Evolutionary conservation across 2,329 filamentous ascomycete genomes (phyloP), one percentile per base, ranked within the genome.

Genomic region (Sclerotiophoma versabilis): DNA sequence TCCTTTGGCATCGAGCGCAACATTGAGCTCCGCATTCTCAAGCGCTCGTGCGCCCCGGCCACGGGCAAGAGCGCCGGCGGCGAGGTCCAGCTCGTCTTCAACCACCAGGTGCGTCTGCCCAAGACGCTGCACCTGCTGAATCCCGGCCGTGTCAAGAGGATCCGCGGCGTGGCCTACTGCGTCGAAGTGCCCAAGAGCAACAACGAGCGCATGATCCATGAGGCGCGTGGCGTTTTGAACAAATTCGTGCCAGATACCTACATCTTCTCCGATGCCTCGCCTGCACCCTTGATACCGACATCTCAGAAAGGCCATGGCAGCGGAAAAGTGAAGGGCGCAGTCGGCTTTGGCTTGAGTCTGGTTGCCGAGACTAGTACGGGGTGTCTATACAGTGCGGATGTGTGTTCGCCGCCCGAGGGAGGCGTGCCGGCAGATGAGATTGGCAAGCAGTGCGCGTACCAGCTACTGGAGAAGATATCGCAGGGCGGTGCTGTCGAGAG

Each of bases 151-250:
- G 89, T 99, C 68, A 93, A 92, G 83, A 87, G 87, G 64, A 90
- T 99, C 62, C 84, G 93, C 51, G 95, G 95, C 54, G 95, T 99
- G 36, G 93, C 95, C 41, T 99, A 98, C 76, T 90, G 90, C 49
- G 92, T 91, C 0, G 95, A 96, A 39, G 93, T 98, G 0, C 90
- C 91, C 10, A 93, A 91, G 0, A 92, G 89, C 43, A 97, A 97
- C 75, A 99, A 98, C 73, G 91, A 89, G 58, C 84, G 95, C 60
- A 96, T 97, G 90, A 99, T 98, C 69, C 91, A 96, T 69, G 86
- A 89, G 2, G 92, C 93, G 10, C 84, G 93, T 64, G 92, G 92
- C 41, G 83, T 99, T 10, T 81, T 99, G 39, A 99, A 99, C 73
- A 71, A 72, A 33, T 83, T 99, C 51, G 88, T 91, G 3, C 86